Base-by-base conservation (phyloP, 2,329 filamentous ascomycete genomes). In the Rhexocercosporidium sp. region DNA sequence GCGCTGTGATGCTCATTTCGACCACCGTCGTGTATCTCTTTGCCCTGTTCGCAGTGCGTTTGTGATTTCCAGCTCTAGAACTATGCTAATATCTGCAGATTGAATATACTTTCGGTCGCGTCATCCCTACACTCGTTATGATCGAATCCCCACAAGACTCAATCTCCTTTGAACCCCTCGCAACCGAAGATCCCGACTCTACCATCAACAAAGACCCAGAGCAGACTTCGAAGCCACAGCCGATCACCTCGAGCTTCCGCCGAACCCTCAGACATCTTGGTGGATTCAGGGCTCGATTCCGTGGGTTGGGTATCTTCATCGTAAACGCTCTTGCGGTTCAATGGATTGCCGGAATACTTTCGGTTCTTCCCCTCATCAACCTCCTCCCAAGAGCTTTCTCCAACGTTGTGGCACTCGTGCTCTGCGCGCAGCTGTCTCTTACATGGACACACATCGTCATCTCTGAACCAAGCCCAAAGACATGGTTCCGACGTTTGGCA, bases 391-490 rank as follows among this genome's bases (percentile, higher is more conserved):
- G 70, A 70, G 80, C 77, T 29, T 46, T 92, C 64, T 82, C 82
- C 63, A 83, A 83, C 62, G 83, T 90, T 59, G 66, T 91, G 49
- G 83, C 87, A 29, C 83, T 86, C 61, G 78, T 95, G 25, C 78
- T 86, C 22, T 82, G 92, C 37, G 86, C 90, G 44, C 91, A 91
- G 75, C 79, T 95, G 67, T 86, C 88, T 77, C 86, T 94, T 72
- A 86, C 88, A 62, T 97, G 94, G 93, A 92, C 94, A 3, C 93
- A 97, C 78, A 90, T 92, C 74, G 88, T 97, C 77, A 94, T 97
- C 76, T 90, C 92, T 1, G 83, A 88, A 62, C 88, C 89, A 5
- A 90, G 86, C 65, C 76, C 82, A 57, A 85, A 86, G 77, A 81
- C 81, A 72, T 93, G 90, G 83, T 92, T 86, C 80, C 70, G 70